Percentiles rank a stretch among this genome's conserved stretches.
These are phyloP conservation scores for Camellia japonica DNA, from an alignment of 148 eudicot genomes.

Conservation along the genomic window DNA sequence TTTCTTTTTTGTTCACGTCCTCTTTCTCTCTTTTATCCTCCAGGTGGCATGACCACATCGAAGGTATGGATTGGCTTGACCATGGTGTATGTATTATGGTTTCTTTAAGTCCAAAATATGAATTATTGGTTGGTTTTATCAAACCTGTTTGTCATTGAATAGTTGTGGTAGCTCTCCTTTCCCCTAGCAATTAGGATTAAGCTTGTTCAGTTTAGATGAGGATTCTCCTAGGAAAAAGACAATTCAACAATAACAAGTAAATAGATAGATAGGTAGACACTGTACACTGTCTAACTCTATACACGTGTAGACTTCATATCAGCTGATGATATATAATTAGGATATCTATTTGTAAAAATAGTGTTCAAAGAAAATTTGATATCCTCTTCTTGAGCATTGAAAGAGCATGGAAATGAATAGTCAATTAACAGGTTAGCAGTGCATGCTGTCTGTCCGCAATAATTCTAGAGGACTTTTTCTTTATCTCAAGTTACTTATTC, in stretches of 20 bases:
- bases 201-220: neutral
- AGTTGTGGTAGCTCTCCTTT: neutral
- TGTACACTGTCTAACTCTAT: neutral
- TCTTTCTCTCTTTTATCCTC: slow-evolving; percentile 9
- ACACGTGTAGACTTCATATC: neutral
- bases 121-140: neutral
- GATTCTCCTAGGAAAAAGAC: neutral
- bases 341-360: neutral
- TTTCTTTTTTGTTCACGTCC: neutral
- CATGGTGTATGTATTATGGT: slow-evolving; percentile 14
- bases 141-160: slow-evolving; percentile 9
- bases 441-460: neutral
- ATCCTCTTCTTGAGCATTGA: neutral
- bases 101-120: neutral
- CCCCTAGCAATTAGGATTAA: neutral
- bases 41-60: slow-evolving; percentile 52
- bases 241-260: neutral
- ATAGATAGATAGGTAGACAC: neutral
- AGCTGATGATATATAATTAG: neutral
- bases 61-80: slow-evolving; percentile 64
- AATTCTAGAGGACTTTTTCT: too few relatives aligned
- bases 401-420: neutral
- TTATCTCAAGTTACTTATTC: too few relatives aligned
- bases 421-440: neutral
- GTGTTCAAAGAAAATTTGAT: neutral